phyloP scores from a whole-genome alignment of 2,329 filamentous ascomycete species.

The Aureobasidium sp. region DNA sequence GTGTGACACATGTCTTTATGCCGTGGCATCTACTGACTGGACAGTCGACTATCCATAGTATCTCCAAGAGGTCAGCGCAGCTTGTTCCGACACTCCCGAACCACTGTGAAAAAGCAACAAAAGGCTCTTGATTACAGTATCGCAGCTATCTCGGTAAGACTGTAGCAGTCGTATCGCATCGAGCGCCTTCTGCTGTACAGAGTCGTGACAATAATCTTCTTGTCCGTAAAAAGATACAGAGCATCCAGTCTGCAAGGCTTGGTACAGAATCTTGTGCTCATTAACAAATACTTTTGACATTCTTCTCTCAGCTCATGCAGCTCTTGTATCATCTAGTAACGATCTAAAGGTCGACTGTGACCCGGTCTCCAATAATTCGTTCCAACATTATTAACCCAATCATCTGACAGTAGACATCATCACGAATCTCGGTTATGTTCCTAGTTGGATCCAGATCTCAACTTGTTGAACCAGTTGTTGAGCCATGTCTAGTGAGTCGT shows the following conservation, averaged over 20 bases:
- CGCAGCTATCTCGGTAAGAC: neutral
- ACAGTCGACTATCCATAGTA: neutral
- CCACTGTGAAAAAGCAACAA: neutral
- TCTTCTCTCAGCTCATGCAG: neutral
- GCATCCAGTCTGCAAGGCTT: neutral
- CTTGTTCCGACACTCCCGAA: neutral
- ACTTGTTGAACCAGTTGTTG: neutral
- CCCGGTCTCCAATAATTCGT: neutral
- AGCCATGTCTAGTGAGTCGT: neutral
- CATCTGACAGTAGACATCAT: neutral
- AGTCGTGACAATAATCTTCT: neutral
- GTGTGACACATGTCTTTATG: neutral
- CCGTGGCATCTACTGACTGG: neutral
- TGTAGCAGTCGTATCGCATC: neutral
- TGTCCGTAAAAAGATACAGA: too few relatives aligned
- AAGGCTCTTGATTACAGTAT: neutral
- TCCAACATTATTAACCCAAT: neutral
- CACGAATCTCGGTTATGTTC: neutral
- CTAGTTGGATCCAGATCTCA: neutral
- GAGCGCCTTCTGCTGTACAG: neutral
- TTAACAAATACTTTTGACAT: slow-evolving; percentile 2
- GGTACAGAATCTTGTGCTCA: neutral
- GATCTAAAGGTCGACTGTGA: neutral
- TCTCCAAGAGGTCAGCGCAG: neutral
- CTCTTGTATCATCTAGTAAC: neutral